Base-by-base conservation (phyloP, 768 basidiomycete genomes). In the Botryobasidium botryosum region DNA sequence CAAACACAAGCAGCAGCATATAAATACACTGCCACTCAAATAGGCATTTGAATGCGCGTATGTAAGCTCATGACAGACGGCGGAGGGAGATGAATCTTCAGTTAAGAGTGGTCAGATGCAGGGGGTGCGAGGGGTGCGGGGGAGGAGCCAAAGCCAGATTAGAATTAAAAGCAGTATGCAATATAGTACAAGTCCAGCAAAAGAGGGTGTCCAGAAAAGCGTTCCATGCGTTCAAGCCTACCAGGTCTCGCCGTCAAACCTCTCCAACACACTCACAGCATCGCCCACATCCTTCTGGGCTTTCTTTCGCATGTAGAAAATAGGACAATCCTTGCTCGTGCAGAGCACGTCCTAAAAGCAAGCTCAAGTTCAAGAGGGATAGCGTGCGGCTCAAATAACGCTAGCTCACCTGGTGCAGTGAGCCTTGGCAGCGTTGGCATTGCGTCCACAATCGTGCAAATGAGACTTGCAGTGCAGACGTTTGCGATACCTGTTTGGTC, bases 221-320 rank as follows among this genome's bases (percentile, higher is more conserved):
- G 37, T 8, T 12, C 23, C 10, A 10, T 13, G 20, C 37, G 8
- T 33, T 24, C 33, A 18, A 8, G 24, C 37, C 6, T 50, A 87
- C 83, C 83, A 85, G 23, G 67, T 53, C 52, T 86, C 82, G 4
- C 59, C 60, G 45, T 86, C 79, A 58, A 97, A 99, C 13, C 94
- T 74, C 51, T 88, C 85, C 38, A 97, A 60, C 26, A 81, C 69
- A 7, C 68, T 57, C 50, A 73, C 75, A 3, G 83, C 71, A 53
- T 96, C 90, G 50, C 86, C 86, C 0, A 92, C 94, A 56, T 97
- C 92, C 60, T 96, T 96, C 62, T 97, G 94, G 6, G 91, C 79
- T 56, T 96, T 96, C 66, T 96, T 96, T 35, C 94, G 68, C 79
- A 94, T 88, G 59, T 99, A 99, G 62, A 91, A 99, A 49, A 97